These are phyloP conservation scores for Pythium monospermum DNA, from an alignment of 352 stramenopile genomes.

Conservation along the genomic window DNA sequence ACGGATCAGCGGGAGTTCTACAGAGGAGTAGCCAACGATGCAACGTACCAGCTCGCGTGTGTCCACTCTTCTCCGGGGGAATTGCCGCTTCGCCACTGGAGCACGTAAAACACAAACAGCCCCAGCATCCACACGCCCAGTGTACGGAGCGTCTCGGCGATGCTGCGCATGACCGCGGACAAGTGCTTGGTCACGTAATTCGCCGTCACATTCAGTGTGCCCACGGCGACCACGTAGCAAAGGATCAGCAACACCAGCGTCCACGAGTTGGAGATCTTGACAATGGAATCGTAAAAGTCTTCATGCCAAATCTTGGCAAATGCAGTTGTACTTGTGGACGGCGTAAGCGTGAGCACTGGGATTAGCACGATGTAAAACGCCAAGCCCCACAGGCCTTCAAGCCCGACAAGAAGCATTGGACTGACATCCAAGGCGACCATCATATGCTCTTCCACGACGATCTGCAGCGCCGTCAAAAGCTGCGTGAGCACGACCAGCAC, in stretches of 20 bases:
- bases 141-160: conserved; percentile 75
- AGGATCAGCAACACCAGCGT: conserved; percentile 53
- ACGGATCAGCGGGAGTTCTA: not conserved
- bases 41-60: conserved; percentile 57
- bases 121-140: conserved; percentile 72
- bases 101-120: conserved; percentile 76
- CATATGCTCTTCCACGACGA: conserved; percentile 89
- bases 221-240: conserved; percentile 62
- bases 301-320: conserved; percentile 79
- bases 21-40: not conserved
- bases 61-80: conserved; percentile 73
- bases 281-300: conserved; percentile 72
- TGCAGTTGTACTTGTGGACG: conserved; percentile 28
- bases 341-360: conserved; percentile 61
- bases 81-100: conserved; percentile 54
- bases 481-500: conserved; percentile 76
- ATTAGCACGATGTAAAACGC: conserved; percentile 71
- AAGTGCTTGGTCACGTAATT: conserved; percentile 88
- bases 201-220: conserved; percentile 75
- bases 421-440: conserved; percentile 77
- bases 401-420: conserved; percentile 82
- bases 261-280: conserved; percentile 67
- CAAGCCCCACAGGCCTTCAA: conserved; percentile 86
- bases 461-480: conserved; percentile 82
- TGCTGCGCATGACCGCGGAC: conserved; percentile 77